Evolutionary conservation across 2,329 filamentous ascomycete species (phyloP).

Genomic region (Claviceps lovelessii): DNA sequence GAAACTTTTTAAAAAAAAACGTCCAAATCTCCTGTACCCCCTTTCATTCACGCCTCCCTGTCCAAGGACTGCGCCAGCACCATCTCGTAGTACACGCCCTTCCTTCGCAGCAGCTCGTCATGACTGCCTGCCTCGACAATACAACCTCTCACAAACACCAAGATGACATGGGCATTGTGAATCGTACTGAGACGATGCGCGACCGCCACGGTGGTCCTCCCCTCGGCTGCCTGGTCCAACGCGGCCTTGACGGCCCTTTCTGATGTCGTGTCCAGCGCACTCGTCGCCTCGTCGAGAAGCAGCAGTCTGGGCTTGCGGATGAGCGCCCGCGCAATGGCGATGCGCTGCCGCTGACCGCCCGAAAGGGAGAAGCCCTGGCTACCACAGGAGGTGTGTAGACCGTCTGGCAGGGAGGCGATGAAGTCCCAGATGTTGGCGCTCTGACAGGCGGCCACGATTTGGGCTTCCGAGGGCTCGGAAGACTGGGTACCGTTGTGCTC

Average conservation of each 20-base stretch:
- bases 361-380: conserved; percentile 42
- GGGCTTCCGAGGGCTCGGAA: conserved; percentile 4
- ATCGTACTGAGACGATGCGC: conserved; percentile 7
- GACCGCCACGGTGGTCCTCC: conserved; percentile 7
- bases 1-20: no score
- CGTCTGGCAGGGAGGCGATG: conserved; percentile 30
- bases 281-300: conserved; percentile 44
- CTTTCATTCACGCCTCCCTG: conserved; percentile 8
- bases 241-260: conserved; percentile 23
- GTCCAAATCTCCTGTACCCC: no score
- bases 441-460: conserved; percentile 15
- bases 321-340: conserved; percentile 39
- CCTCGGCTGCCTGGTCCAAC: conserved; percentile 4
- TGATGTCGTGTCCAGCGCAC: conserved; percentile 38
- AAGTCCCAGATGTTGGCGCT: conserved; percentile 43
- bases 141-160: conserved; percentile 34
- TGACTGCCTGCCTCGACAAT: conserved; percentile 47
- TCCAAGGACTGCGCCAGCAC: conserved; percentile 29
- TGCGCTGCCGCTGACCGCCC: conserved; percentile 40
- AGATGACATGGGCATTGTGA: conserved; percentile 35
- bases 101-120: conserved; percentile 35
- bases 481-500: conserved; percentile 3
- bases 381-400: conserved; percentile 30
- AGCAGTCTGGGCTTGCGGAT: conserved; percentile 35
- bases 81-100: conserved; percentile 40